Base-by-base conservation (phyloP, 495 filamentous ascomycete genomes). In the Mytilinidion resinicola region DNA sequence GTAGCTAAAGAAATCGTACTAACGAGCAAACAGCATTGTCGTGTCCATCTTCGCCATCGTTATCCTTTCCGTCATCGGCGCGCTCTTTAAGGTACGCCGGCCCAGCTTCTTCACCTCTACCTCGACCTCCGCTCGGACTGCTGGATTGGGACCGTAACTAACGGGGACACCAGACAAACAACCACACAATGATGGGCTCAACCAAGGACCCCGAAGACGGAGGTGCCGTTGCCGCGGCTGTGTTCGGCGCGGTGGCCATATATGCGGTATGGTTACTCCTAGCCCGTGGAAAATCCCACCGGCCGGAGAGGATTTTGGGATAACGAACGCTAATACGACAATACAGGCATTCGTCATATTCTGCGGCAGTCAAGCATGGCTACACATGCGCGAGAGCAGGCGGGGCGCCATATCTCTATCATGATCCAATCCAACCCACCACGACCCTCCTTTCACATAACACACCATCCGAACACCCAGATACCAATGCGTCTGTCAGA, bases 1-100 rank as follows among this genome's bases (percentile, higher is more conserved):
- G 4, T 6, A 6, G 20, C 14, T n/a, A 43, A 17, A 20, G 14
- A 36, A 20, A 20, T 49, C 19, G 41, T 34, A 9, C 39, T 58
- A 53, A 37, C 33, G 15, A 1, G 34, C 8, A 33, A 37, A 67
- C 56, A 95, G 91, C 77, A 83, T 91, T 64, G 83, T 95, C 66
- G 86, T 96, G 68, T 96, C 90, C 54, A 67, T 85, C 66, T 92
- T 92, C 69, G 91, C 89, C 33, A 91, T 96, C 65, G 67, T 95
- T 65, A 91, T 96, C 63, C 85, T 96, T 64, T 87, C 85, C 17
- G 78, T 89, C 62, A 85, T 96, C 67, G 90, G 89, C 61, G 72
- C 83, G 49, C 81, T 96, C 67, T 96, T 84, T 78, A 82, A 81
- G 65, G 82, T 86, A 78, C 19, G 39, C 56, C 33, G 20, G 17